Evolutionary conservation across 1,284 basidiomycete species (phyloP), one percentile per base, ranked within the genome.

Genomic region (Lignosus rhinocerotis): DNA sequence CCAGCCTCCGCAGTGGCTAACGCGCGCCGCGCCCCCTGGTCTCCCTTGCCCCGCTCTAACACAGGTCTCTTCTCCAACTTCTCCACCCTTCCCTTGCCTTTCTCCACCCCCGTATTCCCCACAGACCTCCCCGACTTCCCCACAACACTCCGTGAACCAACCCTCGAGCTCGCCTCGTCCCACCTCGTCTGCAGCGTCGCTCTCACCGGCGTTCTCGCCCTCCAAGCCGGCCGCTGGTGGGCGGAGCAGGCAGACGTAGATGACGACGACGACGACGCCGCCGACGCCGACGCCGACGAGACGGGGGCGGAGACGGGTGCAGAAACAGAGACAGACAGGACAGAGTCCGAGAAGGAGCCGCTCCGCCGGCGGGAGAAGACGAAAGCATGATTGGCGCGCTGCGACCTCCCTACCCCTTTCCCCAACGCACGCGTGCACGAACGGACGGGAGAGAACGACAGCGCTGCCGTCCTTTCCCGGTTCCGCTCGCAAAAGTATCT

Each of bases 161-260:
- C 85, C 1, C 80, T 92, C 49, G 88, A 88, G 56, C 84, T 93
- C 54, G 90, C 91, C 1, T 90, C 90, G 32, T 87, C 82, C 64
- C 84, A 93, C 68, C 86, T 93, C 67, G 83, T 92, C 56, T 92
- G 88, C 76, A 89, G 87, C 67, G 90, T 93, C 45, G 87, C 88
- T 2, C 81, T 93, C 58, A 93, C 91, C 0, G 90, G 90, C 25
- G 87, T 92, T 25, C 75, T 93, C 45, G 82, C 84, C 12, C 80
- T 93, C 31, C 90, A 93, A 74, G 89, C 90, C 0, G 88, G 86
- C 45, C 82, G 90, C 42, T 88, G 85, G 76, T 92, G 89, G 89
- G 88, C 87, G 2, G 90, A 92, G 69, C 82, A 80, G 41, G 78
- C 84, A 8, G 86, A 88, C 59, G 61, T 62, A 17, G 70, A 73